Evolutionary conservation across 1,139 yeast species (phyloP), one percentile per base, ranked within the genome.

Genomic region (Arxiozyma telluris): DNA sequence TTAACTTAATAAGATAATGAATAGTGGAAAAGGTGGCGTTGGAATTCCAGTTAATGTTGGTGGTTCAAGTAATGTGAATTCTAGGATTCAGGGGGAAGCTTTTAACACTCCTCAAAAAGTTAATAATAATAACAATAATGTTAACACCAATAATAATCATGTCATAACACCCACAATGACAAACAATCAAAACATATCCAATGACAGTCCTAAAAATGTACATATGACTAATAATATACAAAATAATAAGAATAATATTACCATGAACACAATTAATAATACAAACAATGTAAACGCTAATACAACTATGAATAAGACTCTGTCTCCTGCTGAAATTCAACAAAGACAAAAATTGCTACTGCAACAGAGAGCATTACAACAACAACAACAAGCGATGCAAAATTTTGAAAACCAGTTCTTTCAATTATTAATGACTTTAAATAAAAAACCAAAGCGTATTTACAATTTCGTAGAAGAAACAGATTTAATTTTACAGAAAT

Each of bases 401-500:
- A 73, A 73, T 64, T 74, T 76, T 52, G 81, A 78, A 59, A 73
- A 71, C 41, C 77, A 78, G 56, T 67, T 68, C 41, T 63, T 63
- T 47, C 71, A 67, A 51, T 55, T 68, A 46, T 51, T 67, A 44
- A 61, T 62, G 55, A 66, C 68, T n/a, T 49, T 65, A 38, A 65
- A 66, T 54, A 59, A 64, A 47, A 71, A 73, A 50, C 79, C 76
- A 48, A 72, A 74, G 53, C 73, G 76, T 58, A 69, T 77, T 38
- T 81, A 79, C 62, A 78, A 81, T 50, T 85, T 84, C 65, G 82
- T 87, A 17, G 87, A 86, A 60, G 82, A 91, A 4, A 73, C 87
- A 12, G 86, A 81, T 57, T 87, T 84, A 50, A 77, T 93, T n/a
- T 72, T 93, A 60, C 79, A 81, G 57, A 91, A 90, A 66, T 90